Percentiles rank a stretch among this genome's conserved stretches.
These are phyloP conservation scores for Boletus rufocinnamomeus DNA, from an alignment of 768 basidiomycete genomes.

Conservation along the genomic window DNA sequence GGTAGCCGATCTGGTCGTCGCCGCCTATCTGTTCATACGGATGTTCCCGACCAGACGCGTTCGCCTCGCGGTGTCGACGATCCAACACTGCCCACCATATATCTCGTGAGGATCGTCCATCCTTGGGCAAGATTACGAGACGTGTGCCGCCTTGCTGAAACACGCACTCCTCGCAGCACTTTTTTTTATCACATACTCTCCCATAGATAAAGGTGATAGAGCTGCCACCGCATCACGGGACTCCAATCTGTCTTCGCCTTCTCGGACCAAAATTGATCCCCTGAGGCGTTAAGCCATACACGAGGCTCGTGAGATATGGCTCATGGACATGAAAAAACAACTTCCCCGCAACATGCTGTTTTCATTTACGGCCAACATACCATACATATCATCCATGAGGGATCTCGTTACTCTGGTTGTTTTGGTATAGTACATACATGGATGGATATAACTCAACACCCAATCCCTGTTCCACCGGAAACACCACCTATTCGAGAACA, in stretches of 20 bases:
- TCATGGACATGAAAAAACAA: conserved; percentile 1
- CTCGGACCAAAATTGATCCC: conserved; percentile 10
- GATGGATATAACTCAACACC: conserved; percentile 17
- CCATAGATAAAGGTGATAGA: conserved; percentile 23
- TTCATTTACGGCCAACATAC: conserved; percentile 26
- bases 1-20: neutral
- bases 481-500: conserved; percentile 1
- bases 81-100: conserved; percentile 11
- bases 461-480: conserved; percentile 5
- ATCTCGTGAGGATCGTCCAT: conserved; percentile 12
- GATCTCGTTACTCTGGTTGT: conserved; percentile 1
- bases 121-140: conserved; percentile 16
- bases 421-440: conserved; percentile 14
- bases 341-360: conserved; percentile 31
- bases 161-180: neutral
- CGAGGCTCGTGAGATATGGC: conserved; percentile 22
- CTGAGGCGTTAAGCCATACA: conserved; percentile 18
- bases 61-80: conserved; percentile 18
- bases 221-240: conserved; percentile 9
- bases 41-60: neutral
- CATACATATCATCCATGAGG: conserved; percentile 6
- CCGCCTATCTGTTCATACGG: conserved; percentile 1
- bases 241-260: neutral
- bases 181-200: conserved; percentile 15
- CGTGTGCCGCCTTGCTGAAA: neutral